phyloP scores from a whole-genome alignment of 345 rosid genomes.

The Rhodamnia rubescens region DNA sequence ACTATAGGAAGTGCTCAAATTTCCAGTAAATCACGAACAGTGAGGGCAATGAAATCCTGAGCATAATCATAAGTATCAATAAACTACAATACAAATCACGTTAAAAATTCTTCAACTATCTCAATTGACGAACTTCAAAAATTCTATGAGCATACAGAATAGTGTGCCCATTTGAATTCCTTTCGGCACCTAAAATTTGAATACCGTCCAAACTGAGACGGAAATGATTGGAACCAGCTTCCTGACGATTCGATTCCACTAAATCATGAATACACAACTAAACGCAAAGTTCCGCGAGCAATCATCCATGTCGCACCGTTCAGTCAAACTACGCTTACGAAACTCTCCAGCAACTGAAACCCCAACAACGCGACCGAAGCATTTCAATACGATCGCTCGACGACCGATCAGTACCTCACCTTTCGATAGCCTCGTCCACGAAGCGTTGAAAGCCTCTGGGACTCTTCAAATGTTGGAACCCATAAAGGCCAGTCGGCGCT shows the following conservation, averaged over 20 bases:
- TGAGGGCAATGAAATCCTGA: neutral
- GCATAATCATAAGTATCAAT: neutral
- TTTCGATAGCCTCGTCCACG: slow-evolving; percentile 86
- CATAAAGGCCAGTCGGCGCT: slow-evolving; percentile 61
- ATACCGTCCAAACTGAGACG: neutral
- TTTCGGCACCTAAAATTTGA: neutral
- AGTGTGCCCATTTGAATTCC: neutral
- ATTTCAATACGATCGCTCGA: neutral
- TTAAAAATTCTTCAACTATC: neutral
- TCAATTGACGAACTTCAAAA: neutral
- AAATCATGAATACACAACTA: neutral
- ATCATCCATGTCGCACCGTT: neutral
- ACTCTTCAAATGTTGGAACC: slow-evolving; percentile 55
- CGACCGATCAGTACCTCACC: slow-evolving; percentile 17
- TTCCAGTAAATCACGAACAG: neutral
- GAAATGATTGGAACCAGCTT: neutral
- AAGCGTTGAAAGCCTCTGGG: slow-evolving; percentile 78
- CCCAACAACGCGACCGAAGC: neutral
- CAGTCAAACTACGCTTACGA: neutral
- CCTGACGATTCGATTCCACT: neutral
- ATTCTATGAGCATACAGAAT: neutral
- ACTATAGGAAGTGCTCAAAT: neutral
- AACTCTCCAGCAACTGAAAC: neutral
- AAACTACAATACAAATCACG: neutral
- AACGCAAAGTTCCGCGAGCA: neutral